Evolutionary conservation across 768 basidiomycete species (phyloP), one percentile per base, ranked within the genome.

Genomic region (Leccinum rimulosum): DNA sequence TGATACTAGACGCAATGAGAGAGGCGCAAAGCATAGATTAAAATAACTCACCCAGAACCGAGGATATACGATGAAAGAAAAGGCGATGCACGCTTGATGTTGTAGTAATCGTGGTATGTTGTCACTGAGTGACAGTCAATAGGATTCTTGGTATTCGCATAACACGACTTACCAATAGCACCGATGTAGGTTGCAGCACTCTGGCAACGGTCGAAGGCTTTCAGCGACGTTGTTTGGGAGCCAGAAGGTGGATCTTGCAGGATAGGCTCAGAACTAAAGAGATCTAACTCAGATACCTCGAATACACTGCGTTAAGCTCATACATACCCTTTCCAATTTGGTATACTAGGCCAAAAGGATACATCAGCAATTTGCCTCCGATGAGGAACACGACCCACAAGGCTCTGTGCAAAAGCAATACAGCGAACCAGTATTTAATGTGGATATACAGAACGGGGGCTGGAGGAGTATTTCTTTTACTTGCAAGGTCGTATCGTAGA

Each of bases 131-230:
- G 38, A 40, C 8, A 17, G n/a, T 72, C 36, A 67, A 61, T 6
- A 36, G 25, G 27, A 31, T 36, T 8, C 9, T 30, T 53, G 19
- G 2, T 35, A 19, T 12, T 54, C 30, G 27, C 49, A 50, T 17
- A 35, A 19, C 14, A 25, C 15, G n/a, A 66, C 74, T 63, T 65
- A 88, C 90, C 81, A 64, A 87, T 81, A 3, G 84, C 76, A 60
- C 85, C 86, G 54, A 91, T 77, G 63, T 89, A 86, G 50, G 80
- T 82, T 36, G 91, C 90, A 43, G 91, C 89, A 52, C 81, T 77
- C 69, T 89, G 86, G 15, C 88, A 86, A 14, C 89, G 75, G 66
- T 92, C 91, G 61, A 91, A 87, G 1, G 89, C 84, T 67, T 87
- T 86, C 56, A 82, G 71, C 27, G 84, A 84, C 8, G 78, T 64